These are phyloP conservation scores for Chaetoscypha palmicola DNA, from an alignment of 2,329 filamentous ascomycete genomes.

Conservation along the genomic window DNA sequence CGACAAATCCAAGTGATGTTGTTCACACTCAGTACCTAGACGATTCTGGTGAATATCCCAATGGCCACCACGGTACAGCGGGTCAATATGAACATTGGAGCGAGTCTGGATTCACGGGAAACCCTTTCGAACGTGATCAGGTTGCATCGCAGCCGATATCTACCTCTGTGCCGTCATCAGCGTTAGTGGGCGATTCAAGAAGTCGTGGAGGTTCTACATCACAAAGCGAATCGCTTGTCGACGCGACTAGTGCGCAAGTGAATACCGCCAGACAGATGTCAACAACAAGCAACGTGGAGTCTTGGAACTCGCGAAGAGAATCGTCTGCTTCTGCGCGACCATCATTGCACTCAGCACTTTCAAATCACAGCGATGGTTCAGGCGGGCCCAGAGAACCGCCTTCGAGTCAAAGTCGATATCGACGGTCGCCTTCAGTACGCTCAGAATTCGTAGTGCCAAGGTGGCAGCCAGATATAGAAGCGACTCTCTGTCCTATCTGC, in stretches of 20 bases:
- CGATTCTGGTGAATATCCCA: neutral
- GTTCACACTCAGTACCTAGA: neutral
- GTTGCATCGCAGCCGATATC: neutral
- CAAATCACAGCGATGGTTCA: neutral
- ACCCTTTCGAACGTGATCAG: neutral
- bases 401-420: conserved; percentile 4
- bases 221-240: neutral
- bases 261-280: too few relatives aligned
- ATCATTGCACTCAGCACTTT: neutral
- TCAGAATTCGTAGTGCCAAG: conserved; percentile 51
- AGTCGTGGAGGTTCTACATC: conserved; percentile 6
- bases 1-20: neutral
- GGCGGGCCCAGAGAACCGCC: neutral
- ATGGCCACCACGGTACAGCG: neutral
- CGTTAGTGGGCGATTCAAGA: conserved; percentile 3
- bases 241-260: neutral
- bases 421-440: neutral
- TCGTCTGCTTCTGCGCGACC: conserved; percentile 1
- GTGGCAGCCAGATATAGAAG: conserved; percentile 87
- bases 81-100: conserved; percentile 7
- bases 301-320: neutral
- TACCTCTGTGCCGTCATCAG: neutral
- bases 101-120: conserved; percentile 3
- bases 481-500: conserved; percentile 80
- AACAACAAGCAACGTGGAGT: too few relatives aligned